phyloP scores from a whole-genome alignment of 495 filamentous ascomycete species.

The Cercophora scortea region DNA sequence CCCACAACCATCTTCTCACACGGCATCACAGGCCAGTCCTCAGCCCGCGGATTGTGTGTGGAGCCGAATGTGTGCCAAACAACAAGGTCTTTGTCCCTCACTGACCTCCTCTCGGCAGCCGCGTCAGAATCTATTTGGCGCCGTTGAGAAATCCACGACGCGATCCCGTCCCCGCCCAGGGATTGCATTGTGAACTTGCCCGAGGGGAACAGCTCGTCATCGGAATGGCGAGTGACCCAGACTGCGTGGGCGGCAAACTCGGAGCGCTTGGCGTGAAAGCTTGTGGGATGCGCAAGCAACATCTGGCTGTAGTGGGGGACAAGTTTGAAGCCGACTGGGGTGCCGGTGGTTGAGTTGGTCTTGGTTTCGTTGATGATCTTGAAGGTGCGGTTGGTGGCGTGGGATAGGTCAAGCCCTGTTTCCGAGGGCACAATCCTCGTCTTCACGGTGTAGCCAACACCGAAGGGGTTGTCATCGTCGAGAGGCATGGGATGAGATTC shows the following conservation, averaged over 20 bases:
- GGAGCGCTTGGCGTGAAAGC: constrained; percentile 60
- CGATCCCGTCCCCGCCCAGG: constrained; percentile 15
- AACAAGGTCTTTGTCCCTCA: constrained; percentile 40
- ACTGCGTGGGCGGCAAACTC: constrained; percentile 74
- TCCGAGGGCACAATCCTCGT: constrained; percentile 40
- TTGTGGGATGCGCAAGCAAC: constrained; percentile 57
- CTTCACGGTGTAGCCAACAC: constrained; percentile 56
- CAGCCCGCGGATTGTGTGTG: constrained; percentile 48
- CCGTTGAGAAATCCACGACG: constrained; percentile 11
- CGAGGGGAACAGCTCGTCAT: constrained; percentile 70
- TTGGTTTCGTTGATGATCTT: constrained; percentile 68
- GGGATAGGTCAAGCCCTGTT: constrained; percentile 55
- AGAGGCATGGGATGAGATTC: constrained; percentile 40
- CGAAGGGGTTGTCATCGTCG: constrained; percentile 63
- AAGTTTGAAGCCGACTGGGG: constrained; percentile 74
- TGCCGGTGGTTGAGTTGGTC: constrained; percentile 61
- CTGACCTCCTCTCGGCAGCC: constrained; percentile 1
- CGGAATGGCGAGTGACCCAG: constrained; percentile 67
- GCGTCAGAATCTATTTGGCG: not conserved
- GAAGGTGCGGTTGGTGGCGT: constrained; percentile 57
- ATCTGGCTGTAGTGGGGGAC: constrained; percentile 64
- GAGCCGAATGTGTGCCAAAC: constrained; percentile 46
- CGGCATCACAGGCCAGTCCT: constrained; percentile 54
- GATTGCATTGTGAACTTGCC: constrained; percentile 77
- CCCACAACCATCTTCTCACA: constrained; percentile 32